phyloP scores from a whole-genome alignment of 352 stramenopile species.

The Phytophthora fragariae region DNA sequence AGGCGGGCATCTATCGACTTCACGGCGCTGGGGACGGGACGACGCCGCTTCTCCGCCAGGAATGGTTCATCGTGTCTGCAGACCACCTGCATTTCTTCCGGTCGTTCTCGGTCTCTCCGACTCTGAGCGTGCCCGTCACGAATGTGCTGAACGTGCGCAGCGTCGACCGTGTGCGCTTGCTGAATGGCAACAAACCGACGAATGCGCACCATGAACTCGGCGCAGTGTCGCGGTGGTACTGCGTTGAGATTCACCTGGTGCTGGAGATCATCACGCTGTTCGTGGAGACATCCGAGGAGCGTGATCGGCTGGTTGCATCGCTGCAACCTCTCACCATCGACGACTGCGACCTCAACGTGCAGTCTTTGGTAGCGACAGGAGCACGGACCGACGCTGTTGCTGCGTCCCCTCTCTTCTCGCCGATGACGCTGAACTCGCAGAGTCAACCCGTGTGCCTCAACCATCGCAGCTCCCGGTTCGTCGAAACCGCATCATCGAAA shows the following conservation, averaged over 20 bases:
- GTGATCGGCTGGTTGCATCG: constrained; percentile 28
- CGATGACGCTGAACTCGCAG: constrained; percentile 39
- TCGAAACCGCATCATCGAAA: neutral
- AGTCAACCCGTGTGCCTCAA: constrained; percentile 63
- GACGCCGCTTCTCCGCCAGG: constrained; percentile 66
- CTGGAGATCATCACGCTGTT: constrained; percentile 68
- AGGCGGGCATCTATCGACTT: constrained; percentile 68
- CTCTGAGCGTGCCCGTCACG: constrained; percentile 48
- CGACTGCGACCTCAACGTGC: constrained; percentile 17
- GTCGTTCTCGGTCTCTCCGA: constrained; percentile 62
- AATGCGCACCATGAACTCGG: constrained; percentile 18
- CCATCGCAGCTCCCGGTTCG: constrained; percentile 46
- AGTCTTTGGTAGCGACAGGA: constrained; percentile 6
- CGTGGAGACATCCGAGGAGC: constrained; percentile 48
- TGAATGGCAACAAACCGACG: constrained; percentile 25
- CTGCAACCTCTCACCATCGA: constrained; percentile 33
- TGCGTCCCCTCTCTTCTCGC: constrained; percentile 18
- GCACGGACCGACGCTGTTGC: constrained; percentile 25
- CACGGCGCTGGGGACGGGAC: constrained; percentile 37
- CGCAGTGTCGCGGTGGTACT: constrained; percentile 48
- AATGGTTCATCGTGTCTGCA: constrained; percentile 74
- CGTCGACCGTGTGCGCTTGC: constrained; percentile 34
- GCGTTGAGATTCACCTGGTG: constrained; percentile 64
- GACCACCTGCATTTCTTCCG: constrained; percentile 72
- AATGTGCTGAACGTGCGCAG: constrained; percentile 56